These are phyloP conservation scores for Diacronema lutheri DNA, from an alignment of 78 protist species.

Conservation along the genomic window DNA sequence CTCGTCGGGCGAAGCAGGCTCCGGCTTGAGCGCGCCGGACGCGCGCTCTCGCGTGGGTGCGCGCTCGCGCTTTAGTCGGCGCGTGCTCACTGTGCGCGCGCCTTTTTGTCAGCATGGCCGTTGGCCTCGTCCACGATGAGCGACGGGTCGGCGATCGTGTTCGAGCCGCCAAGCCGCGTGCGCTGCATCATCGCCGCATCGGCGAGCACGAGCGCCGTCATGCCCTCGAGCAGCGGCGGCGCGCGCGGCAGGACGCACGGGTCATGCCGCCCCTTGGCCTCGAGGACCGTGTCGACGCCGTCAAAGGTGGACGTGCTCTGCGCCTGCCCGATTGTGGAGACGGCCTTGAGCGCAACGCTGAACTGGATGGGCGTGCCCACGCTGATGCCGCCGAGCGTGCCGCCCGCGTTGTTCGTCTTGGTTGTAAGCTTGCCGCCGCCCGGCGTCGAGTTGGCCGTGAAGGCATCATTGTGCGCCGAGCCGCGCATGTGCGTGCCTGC, in stretches of 20 bases:
- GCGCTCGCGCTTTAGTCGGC: too few relatives aligned
- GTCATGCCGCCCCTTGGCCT: slow-evolving; percentile 75
- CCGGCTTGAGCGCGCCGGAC: too few relatives aligned
- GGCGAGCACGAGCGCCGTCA: slow-evolving; percentile 70
- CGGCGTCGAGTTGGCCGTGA: background rate
- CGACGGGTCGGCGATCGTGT: background rate
- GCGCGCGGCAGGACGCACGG: slow-evolving; percentile 79
- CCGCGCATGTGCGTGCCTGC: slow-evolving; percentile 51
- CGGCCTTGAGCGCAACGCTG: slow-evolving; percentile 66
- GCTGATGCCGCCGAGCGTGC: slow-evolving; percentile 68
- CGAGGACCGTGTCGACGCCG: slow-evolving; percentile 44
- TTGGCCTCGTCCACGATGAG: too few relatives aligned
- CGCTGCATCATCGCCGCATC: slow-evolving; percentile 30
- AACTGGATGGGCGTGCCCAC: slow-evolving; percentile 50
- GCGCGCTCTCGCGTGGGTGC: too few relatives aligned
- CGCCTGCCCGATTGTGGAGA: slow-evolving; percentile 64
- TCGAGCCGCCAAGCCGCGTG: background rate
- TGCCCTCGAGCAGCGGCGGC: slow-evolving; percentile 71
- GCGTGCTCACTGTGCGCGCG: too few relatives aligned
- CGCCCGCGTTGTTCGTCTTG: slow-evolving; percentile 63
- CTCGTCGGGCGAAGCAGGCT: too few relatives aligned
- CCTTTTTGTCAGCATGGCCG: too few relatives aligned
- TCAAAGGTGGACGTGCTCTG: slow-evolving; percentile 35
- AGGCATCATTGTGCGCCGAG: slow-evolving; percentile 53
- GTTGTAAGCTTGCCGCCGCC: slow-evolving; percentile 2